Conservation (phyloP, 2,329 filamentous ascomycete genomes). For the Xylariaceae sp. region DNA sequence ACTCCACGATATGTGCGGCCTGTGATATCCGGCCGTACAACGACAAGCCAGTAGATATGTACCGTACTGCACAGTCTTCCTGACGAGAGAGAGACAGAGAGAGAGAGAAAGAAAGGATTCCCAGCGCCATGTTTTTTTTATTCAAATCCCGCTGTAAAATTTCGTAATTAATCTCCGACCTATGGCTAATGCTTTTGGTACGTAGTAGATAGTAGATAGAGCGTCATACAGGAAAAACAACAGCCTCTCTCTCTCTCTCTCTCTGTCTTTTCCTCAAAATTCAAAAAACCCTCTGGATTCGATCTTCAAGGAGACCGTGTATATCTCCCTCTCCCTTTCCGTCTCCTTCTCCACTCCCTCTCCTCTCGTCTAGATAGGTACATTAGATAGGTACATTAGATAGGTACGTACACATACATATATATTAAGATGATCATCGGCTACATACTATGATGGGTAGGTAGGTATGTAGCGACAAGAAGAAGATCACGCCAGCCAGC, state of each 20-base stretch:
- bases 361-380: not conserved
- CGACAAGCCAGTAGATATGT: no score
- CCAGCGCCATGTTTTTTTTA: slow-evolving; percentile 14
- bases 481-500: no score
- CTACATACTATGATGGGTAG: not conserved
- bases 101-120: not conserved
- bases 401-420: no score
- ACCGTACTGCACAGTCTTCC: no score
- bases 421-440: not conserved
- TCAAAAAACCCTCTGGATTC: not conserved
- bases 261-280: no score
- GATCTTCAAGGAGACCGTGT: not conserved
- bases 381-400: no score
- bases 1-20: no score
- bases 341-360: slow-evolving; percentile 3
- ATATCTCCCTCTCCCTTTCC: not conserved
- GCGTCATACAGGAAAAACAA: not conserved
- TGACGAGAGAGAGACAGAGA: no score
- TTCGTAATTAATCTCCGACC: not conserved
- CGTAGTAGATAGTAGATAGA: not conserved
- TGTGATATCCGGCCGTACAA: no score
- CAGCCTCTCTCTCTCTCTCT: no score
- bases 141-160: not conserved
- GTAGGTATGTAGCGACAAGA: no score
- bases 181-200: not conserved